Conservation (phyloP, 2,329 filamentous ascomycete genomes). For the Epicoccum sorghinum region DNA sequence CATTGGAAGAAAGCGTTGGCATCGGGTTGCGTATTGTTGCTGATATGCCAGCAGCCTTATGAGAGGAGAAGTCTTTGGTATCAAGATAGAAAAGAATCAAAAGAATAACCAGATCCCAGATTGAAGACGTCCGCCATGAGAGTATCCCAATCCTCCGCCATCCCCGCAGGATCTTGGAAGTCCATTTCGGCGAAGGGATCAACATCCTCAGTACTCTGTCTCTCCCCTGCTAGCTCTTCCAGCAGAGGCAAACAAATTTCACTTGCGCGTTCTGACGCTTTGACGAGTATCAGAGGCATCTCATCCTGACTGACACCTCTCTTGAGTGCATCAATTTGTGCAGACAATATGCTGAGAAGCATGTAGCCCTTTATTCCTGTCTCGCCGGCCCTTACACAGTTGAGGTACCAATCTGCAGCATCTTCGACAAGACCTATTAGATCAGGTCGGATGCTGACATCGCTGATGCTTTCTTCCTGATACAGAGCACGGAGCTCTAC, state of each 20-base stretch:
- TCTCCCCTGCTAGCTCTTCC: constrained; percentile 21
- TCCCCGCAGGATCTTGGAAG: constrained; percentile 17
- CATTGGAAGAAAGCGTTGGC: too few relatives aligned
- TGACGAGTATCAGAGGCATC: constrained; percentile 19
- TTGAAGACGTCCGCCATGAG: constrained; percentile 25
- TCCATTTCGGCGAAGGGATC: constrained; percentile 7
- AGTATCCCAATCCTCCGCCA: constrained; percentile 26
- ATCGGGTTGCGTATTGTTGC: background rate
- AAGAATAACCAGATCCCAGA: constrained; percentile 4
- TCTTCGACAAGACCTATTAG: constrained; percentile 28
- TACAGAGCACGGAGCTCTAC: constrained; percentile 32
- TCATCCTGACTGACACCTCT: constrained; percentile 17
- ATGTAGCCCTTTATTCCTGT: constrained; percentile 40
- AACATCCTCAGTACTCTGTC: background rate
- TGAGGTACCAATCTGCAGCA: constrained; percentile 26
- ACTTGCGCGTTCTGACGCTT: constrained; percentile 24
- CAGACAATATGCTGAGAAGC: constrained; percentile 24
- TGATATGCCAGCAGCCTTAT: background rate
- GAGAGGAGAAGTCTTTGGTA: background rate
- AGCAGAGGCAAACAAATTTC: constrained; percentile 28
- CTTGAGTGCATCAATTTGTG: constrained; percentile 31
- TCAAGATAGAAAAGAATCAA: constrained; percentile 1
- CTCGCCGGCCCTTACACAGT: constrained; percentile 36
- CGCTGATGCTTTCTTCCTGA: constrained; percentile 33
- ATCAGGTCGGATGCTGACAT: constrained; percentile 24